A percentile compares a stretch with the other conserved stretches of the same genome.
Evolutionary conservation across 768 basidiomycete species (phyloP).

Genomic region (Ramaria rubella): DNA sequence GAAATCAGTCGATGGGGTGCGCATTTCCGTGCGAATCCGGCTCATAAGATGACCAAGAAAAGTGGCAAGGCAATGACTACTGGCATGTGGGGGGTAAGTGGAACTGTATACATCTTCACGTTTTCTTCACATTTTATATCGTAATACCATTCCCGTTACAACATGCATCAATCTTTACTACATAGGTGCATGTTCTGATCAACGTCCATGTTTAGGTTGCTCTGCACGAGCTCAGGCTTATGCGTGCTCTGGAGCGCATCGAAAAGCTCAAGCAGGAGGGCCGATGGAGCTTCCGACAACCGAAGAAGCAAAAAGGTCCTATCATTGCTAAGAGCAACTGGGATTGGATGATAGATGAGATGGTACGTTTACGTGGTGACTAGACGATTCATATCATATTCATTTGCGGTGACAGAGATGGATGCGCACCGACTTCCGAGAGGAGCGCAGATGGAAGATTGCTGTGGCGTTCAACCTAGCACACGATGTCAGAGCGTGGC

Average conservation of each 20-base stretch:
- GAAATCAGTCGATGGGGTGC: slow-evolving; percentile 45
- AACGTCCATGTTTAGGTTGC: slow-evolving; percentile 48
- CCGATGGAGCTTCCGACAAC: slow-evolving; percentile 90
- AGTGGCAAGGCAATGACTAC: slow-evolving; percentile 75
- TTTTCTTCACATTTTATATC: too few species aligned
- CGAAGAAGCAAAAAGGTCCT: slow-evolving; percentile 84
- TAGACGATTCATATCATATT: not conserved
- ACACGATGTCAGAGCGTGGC: slow-evolving; percentile 82
- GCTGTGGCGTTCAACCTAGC: slow-evolving; percentile 79
- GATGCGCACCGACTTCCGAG: slow-evolving; percentile 93
- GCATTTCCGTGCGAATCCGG: slow-evolving; percentile 67
- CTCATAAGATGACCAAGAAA: slow-evolving; percentile 60
- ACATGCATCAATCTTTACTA: not conserved
- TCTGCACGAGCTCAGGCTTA: slow-evolving; percentile 67
- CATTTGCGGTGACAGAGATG: slow-evolving; percentile 34
- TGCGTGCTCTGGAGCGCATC: slow-evolving; percentile 77
- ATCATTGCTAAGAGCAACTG: slow-evolving; percentile 78
- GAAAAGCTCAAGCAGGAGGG: slow-evolving; percentile 74
- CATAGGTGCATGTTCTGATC: slow-evolving; percentile 4
- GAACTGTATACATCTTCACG: not conserved
- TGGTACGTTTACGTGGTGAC: slow-evolving; percentile 51
- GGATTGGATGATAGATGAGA: slow-evolving; percentile 95
- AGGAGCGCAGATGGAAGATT: slow-evolving; percentile 90
- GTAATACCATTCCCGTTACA: not conserved
- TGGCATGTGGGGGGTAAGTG: slow-evolving; percentile 74